Evolutionary conservation across 1,284 basidiomycete genomes (phyloP), one percentile per base, ranked within the genome.

Genomic region (Hortiboletus rubellus): DNA sequence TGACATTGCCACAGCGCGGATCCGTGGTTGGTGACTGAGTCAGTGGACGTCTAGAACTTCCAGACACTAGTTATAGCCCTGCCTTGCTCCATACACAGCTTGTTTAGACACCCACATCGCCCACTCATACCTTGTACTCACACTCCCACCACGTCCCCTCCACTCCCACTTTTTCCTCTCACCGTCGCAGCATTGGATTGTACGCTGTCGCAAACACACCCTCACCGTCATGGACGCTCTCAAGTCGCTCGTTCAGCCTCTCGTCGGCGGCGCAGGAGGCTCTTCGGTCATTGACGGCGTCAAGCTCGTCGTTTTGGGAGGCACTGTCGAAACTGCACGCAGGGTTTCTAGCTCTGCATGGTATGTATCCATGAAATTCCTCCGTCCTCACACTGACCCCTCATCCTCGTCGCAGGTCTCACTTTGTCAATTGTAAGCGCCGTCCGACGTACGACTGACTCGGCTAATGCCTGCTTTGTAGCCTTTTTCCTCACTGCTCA

Each of bases 401-500:
- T 57, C 51, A 22, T 55, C 44, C 38, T 7, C 22, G 7, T 43
- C 43, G 3, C 67, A 88, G 86, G 87, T 87, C 84, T 54, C 87
- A 89, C 66, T 89, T 91, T 72, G 85, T 91, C 47, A 91, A 90
- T 72, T 91, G 89, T 90, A 72, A 79, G 88, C 78, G 58, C 58
- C 57, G 49, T 54, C 24, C 52, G 50, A 24, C 57, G 22, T 22
- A 46, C 44, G 44, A 50, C 54, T 49, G 17, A 14, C 45, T 31
- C 49, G 37, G 18, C 58, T 66, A 34, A 66, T 52, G 6, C 24
- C 48, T n/a, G 3, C 7, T 27, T 45, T 37, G 3, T 69, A 91
- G 89, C 89, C 0, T 92, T 92, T 79, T 92, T 91, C 82, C 82
- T 92, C 53, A 91, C 89, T 27, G 89, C 89, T 10, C 88, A 91